These are phyloP conservation scores for Phytophthora cactorum DNA, from an alignment of 352 stramenopile species.

Conservation along the genomic window DNA sequence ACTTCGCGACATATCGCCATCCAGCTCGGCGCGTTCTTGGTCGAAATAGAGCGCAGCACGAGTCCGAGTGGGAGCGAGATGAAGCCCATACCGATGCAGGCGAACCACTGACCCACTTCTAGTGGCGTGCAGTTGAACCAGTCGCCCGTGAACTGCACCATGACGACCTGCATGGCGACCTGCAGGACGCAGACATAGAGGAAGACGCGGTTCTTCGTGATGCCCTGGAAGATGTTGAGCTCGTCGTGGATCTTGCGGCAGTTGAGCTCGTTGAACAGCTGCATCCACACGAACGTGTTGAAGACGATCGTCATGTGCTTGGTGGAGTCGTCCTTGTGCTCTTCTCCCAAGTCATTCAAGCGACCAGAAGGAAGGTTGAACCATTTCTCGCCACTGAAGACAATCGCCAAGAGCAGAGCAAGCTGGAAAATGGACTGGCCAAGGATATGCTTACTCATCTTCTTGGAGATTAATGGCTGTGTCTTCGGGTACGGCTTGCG, in stretches of 20 bases:
- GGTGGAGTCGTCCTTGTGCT: constrained; percentile 59
- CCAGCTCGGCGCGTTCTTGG: constrained; percentile 61
- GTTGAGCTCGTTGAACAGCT: constrained; percentile 89
- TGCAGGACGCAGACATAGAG: constrained; percentile 90
- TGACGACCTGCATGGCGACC: constrained; percentile 90
- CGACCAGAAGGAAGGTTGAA: constrained; percentile 50
- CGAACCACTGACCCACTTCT: constrained; percentile 48
- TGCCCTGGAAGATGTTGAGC: constrained; percentile 94
- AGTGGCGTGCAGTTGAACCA: constrained; percentile 63
- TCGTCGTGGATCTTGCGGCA: constrained; percentile 90
- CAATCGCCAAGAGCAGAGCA: constrained; percentile 76
- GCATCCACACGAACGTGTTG: constrained; percentile 96
- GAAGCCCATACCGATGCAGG: constrained; percentile 61
- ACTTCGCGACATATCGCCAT: constrained; percentile 60
- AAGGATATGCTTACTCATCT: constrained; percentile 95
- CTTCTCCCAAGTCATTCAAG: constrained; percentile 46
- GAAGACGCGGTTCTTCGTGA: constrained; percentile 93
- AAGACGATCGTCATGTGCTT: constrained; percentile 96
- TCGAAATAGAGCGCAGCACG: constrained; percentile 56
- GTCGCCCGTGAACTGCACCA: constrained; percentile 92
- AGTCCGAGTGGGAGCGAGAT: constrained; percentile 55
- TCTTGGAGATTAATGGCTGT: constrained; percentile 90
- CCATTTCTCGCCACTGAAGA: constrained; percentile 70
- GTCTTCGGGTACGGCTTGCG: constrained; percentile 90
- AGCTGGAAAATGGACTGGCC: constrained; percentile 93